These are phyloP conservation scores for Lichtheimia corymbifera DNA, from an alignment of 371 early-diverging fungal genomes.

Conservation along the genomic window DNA sequence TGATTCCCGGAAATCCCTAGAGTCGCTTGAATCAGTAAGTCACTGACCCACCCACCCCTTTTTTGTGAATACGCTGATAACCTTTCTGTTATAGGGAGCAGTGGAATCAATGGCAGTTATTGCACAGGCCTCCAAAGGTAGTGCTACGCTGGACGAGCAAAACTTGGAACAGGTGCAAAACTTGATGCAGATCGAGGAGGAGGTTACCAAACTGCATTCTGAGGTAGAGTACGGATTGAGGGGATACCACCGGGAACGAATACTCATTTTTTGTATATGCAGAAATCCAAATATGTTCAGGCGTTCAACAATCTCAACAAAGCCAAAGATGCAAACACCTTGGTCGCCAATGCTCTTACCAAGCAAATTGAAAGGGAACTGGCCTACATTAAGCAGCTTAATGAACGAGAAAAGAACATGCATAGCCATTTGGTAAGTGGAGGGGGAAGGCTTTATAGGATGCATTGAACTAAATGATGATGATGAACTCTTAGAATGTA, in stretches of 20 bases:
- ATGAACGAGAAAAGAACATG: slow-evolving; percentile 15
- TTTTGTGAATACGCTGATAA: neutral
- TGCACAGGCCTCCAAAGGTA: slow-evolving; percentile 75
- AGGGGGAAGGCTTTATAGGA: neutral
- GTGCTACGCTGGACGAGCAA: slow-evolving; percentile 79
- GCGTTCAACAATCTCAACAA: slow-evolving; percentile 70
- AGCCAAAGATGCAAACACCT: slow-evolving; percentile 66
- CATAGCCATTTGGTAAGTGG: slow-evolving; percentile 11
- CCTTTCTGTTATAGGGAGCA: slow-evolving; percentile 32
- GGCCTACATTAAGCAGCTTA: slow-evolving; percentile 59
- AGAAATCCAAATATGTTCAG: slow-evolving; percentile 73
- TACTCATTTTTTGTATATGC: neutral
- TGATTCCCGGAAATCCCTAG: slow-evolving; percentile 3
- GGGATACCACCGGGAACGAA: neutral
- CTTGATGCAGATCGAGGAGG: slow-evolving; percentile 76
- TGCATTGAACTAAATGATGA: neutral
- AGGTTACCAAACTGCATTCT: slow-evolving; percentile 67
- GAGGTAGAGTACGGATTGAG: slow-evolving; percentile 45
- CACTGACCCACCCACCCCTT: neutral
- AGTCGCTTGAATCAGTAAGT: slow-evolving; percentile 14
- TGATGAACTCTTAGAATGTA: slow-evolving; percentile 16
- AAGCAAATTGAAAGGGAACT: slow-evolving; percentile 82
- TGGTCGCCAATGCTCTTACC: slow-evolving; percentile 67
- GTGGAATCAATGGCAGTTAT: slow-evolving; percentile 72
- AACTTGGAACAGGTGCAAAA: slow-evolving; percentile 75